Conservation (phyloP, 176 grass and related monocot genomes). For the Carex scoparia region DNA sequence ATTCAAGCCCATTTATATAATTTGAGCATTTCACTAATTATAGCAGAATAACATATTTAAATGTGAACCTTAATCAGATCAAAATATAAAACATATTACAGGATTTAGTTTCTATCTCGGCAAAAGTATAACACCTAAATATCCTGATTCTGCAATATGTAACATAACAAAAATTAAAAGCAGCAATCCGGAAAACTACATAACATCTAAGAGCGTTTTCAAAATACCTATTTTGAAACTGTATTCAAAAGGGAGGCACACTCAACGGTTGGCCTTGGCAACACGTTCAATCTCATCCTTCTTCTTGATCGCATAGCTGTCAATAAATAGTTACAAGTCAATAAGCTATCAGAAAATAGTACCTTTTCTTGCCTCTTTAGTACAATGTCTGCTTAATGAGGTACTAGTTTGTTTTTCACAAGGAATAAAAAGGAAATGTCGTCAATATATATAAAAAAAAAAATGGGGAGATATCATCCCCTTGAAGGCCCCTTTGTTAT, state of each 20-base stretch:
- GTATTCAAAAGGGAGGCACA: neutral
- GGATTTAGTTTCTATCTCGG: neutral
- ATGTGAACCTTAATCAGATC: no score
- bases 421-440: neutral
- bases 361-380: neutral
- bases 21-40: no score
- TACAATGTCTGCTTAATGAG: neutral
- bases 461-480: no score
- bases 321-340: neutral
- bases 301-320: slow-evolving; percentile 49
- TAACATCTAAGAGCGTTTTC: neutral
- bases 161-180: slow-evolving; percentile 3
- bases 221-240: neutral
- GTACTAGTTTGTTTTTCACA: neutral
- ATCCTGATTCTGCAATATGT: neutral
- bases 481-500: neutral
- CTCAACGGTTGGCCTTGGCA: slow-evolving; percentile 36
- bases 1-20: no score
- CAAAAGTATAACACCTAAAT: neutral
- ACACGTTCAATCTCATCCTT: slow-evolving; percentile 60
- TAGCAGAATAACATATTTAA: no score
- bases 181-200: neutral
- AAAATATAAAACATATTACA: neutral
- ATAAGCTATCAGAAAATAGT: neutral
- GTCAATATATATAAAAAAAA: neutral